Conservation (phyloP, 2,329 filamentous ascomycete genomes). For the Pyricularia sp. region DNA sequence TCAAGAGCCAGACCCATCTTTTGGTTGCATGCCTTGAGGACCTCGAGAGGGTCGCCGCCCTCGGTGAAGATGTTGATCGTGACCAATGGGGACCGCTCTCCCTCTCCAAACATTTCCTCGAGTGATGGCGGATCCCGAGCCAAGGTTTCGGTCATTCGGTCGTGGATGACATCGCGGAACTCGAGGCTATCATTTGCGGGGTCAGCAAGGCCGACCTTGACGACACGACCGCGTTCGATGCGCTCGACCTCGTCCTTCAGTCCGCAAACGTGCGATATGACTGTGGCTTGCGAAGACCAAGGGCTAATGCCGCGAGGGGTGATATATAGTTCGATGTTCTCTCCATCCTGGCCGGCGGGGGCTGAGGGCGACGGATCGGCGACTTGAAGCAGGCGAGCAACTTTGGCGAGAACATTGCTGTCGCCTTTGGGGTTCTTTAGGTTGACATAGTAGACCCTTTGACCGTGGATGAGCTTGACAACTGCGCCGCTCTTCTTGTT, state of each 20-base stretch:
- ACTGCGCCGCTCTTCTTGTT: slow-evolving; percentile 18
- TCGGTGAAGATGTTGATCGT: slow-evolving; percentile 66
- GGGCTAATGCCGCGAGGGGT: slow-evolving; percentile 82
- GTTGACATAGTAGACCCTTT: slow-evolving; percentile 60
- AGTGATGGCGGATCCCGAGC: slow-evolving; percentile 58
- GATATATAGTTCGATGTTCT: slow-evolving; percentile 48
- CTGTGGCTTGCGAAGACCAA: slow-evolving; percentile 95
- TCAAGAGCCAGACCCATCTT: slow-evolving; percentile 80
- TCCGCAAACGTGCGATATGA: slow-evolving; percentile 86
- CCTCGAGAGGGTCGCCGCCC: slow-evolving; percentile 55
- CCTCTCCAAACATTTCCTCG: slow-evolving; percentile 69
- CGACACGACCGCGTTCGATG: slow-evolving; percentile 77
- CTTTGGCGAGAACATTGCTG: slow-evolving; percentile 26
- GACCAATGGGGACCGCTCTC: slow-evolving; percentile 51
- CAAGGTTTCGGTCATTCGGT: slow-evolving; percentile 92
- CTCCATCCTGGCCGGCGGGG: slow-evolving; percentile 29
- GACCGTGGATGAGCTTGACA: slow-evolving; percentile 37
- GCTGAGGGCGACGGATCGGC: slow-evolving; percentile 19
- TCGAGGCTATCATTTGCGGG: slow-evolving; percentile 37
- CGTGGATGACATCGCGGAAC: slow-evolving; percentile 67
- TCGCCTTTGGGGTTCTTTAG: slow-evolving; percentile 36
- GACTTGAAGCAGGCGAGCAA: slow-evolving; percentile 35
- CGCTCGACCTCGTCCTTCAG: slow-evolving; percentile 61
- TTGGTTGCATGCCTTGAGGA: slow-evolving; percentile 75
- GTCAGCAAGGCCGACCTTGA: slow-evolving; percentile 57